These are phyloP conservation scores for Colletotrichum sp. DNA, from an alignment of 2,329 filamentous ascomycete genomes.

Conservation along the genomic window DNA sequence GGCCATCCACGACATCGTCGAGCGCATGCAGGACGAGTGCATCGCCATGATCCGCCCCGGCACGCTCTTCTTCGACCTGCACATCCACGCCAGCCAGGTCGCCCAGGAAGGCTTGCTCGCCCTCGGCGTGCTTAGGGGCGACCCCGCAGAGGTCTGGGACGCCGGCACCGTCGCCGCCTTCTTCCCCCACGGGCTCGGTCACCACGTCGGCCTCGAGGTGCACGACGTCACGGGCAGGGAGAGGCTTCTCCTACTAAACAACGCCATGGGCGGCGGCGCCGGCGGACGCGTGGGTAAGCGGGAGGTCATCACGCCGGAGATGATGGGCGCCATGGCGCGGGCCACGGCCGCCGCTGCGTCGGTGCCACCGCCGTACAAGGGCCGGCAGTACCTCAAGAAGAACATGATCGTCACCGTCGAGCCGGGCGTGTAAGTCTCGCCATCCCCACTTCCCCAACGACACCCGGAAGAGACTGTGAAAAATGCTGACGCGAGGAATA, in stretches of 20 bases:
- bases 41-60: conserved; percentile 73
- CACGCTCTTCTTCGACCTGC: conserved; percentile 72
- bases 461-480: not conserved
- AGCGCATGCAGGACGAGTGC: conserved; percentile 79
- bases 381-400: conserved; percentile 50
- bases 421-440: conserved; percentile 66
- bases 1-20: conserved; percentile 77
- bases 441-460: not conserved
- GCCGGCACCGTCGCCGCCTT: conserved; percentile 63
- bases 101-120: conserved; percentile 72
- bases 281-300: conserved; percentile 42
- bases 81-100: conserved; percentile 73
- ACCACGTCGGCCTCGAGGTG: conserved; percentile 69
- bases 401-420: conserved; percentile 80
- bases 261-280: conserved; percentile 24
- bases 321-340: conserved; percentile 31
- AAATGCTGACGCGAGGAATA: not conserved
- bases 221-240: conserved; percentile 59
- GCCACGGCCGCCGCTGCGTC: conserved; percentile 15
- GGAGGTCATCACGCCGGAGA: conserved; percentile 41
- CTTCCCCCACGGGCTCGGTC: conserved; percentile 69
- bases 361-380: conserved; percentile 31
- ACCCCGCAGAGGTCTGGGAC: conserved; percentile 55
- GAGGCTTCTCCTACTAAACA: conserved; percentile 34
- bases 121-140: conserved; percentile 74